Conservation (phyloP, 2,329 filamentous ascomycete species). For the Hypoxylon sp. region DNA sequence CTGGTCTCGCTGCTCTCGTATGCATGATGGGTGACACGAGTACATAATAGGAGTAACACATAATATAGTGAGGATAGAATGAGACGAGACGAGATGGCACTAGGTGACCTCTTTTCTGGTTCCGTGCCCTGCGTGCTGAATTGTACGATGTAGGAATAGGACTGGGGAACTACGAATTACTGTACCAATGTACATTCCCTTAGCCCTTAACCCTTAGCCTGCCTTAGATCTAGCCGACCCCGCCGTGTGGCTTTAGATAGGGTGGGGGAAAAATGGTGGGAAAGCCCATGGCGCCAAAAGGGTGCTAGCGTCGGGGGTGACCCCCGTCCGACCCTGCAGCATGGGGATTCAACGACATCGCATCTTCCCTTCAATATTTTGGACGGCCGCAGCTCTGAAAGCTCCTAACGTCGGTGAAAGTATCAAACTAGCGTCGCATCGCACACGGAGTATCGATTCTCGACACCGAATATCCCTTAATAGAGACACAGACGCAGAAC, state of each 20-base stretch:
- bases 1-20: not conserved
- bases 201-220: no score
- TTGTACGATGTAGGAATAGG: constrained; percentile 10
- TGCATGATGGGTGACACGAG: constrained; percentile 33
- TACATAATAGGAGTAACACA: constrained; percentile 16
- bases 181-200: not conserved
- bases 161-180: not conserved
- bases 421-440: not conserved
- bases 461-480: constrained; percentile 21
- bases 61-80: constrained; percentile 15
- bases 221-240: constrained; percentile 26
- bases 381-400: constrained; percentile 6
- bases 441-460: constrained; percentile 6
- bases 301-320: constrained; percentile 28
- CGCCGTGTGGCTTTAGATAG: constrained; percentile 34
- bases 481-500: not conserved
- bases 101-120: not conserved
- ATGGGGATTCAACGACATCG: constrained; percentile 39
- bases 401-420: constrained; percentile 4
- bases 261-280: constrained; percentile 21
- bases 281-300: constrained; percentile 5
- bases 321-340: constrained; percentile 36
- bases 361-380: constrained; percentile 21
- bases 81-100: constrained; percentile 24
- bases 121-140: constrained; percentile 2